Evolutionary conservation across 306 rosid genomes (phyloP).

Genomic region (Vigna nakashimae): DNA sequence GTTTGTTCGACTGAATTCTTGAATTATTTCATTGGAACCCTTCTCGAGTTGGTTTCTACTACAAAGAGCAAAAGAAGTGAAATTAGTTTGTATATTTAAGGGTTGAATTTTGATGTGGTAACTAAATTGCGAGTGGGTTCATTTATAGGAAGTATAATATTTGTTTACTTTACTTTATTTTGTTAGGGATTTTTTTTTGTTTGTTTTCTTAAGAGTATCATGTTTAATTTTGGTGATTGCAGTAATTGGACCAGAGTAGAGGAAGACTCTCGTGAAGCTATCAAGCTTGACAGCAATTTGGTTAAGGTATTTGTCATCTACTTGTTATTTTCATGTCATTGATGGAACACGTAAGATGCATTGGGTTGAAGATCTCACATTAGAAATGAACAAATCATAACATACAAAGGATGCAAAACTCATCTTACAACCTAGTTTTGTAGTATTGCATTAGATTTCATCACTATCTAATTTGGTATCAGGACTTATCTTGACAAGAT

Average conservation of each 20-base stretch:
- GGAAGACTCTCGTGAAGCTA: constrained; percentile 72
- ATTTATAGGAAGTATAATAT: neutral
- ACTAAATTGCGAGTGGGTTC: neutral
- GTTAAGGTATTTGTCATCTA: constrained; percentile 61
- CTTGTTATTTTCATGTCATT: neutral
- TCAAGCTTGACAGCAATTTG: constrained; percentile 61
- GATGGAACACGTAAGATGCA: neutral
- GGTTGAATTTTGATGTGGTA: neutral
- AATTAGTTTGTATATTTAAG: neutral
- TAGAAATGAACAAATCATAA: no score
- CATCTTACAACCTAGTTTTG: no score
- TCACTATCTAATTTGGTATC: no score
- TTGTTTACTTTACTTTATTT: neutral
- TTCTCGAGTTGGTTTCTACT: neutral
- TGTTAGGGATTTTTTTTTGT: neutral
- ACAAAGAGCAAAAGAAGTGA: neutral
- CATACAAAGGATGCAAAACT: no score
- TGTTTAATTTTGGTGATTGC: constrained; percentile 25
- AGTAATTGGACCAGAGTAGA: constrained; percentile 78
- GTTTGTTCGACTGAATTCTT: neutral
- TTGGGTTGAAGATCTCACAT: neutral
- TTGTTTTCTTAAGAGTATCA: neutral
- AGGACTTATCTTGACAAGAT: no score
- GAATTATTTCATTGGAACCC: neutral
- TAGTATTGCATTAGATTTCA: no score